Evolutionary conservation across 2,329 filamentous ascomycete species (phyloP).

Genomic region (Diaporthe amygdali): DNA sequence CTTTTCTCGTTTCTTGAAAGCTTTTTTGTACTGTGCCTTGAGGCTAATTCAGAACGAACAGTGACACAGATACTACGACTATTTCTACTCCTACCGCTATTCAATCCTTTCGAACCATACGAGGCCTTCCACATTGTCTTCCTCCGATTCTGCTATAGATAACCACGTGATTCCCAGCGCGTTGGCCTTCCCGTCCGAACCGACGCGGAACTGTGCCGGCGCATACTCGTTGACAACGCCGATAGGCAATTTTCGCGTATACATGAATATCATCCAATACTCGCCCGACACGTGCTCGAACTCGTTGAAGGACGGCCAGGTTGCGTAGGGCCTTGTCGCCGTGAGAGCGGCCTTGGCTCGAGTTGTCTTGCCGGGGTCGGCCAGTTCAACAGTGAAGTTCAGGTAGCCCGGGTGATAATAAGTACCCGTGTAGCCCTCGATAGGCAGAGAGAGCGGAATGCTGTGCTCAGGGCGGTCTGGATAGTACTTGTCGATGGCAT

Average conservation of each 20-base stretch:
- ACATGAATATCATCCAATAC: conserved; percentile 39
- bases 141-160: conserved; percentile 20
- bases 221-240: conserved; percentile 33
- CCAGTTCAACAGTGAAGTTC: conserved; percentile 35
- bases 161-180: conserved; percentile 37
- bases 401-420: conserved; percentile 51
- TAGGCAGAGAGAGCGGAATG: conserved; percentile 39
- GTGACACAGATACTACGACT: not conserved
- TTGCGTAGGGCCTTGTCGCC: conserved; percentile 35
- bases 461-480: conserved; percentile 41
- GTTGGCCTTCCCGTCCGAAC: conserved; percentile 34
- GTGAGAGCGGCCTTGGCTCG: conserved; percentile 25
- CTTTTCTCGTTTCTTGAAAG: not conserved
- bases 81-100: not conserved
- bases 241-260: conserved; percentile 33
- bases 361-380: not conserved
- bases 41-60: conserved; percentile 16
- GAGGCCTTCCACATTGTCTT: conserved; percentile 36
- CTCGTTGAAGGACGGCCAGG: conserved; percentile 38
- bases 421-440: conserved; percentile 44
- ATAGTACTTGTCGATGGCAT: conserved; percentile 41
- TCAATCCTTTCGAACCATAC: conserved; percentile 36
- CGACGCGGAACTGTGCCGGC: conserved; percentile 38
- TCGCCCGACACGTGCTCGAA: conserved; percentile 43
- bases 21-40: not conserved